Evolutionary conservation across 225 moss, liverwort and hornwort genomes (phyloP), one percentile per base, ranked within the genome.

Genomic region (Polytrichum formosum): DNA sequence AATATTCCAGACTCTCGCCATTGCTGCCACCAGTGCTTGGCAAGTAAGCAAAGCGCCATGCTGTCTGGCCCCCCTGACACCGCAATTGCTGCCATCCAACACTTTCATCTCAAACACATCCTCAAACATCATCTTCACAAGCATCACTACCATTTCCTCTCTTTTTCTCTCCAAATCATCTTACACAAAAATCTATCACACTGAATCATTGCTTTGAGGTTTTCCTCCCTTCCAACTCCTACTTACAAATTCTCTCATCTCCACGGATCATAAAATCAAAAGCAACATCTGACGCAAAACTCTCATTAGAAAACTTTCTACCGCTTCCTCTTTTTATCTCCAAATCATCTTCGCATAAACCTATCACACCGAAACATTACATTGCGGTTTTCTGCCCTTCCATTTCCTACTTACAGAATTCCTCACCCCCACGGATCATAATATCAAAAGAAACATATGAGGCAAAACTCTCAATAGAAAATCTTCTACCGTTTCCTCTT

Each of bases 11-110:
- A 72, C 53, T 81, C 78, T 2, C 75, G 78, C 67, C 59, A 74
- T 2, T 72, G 78, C 53, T 80, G 72, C 74, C 81, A 81, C 98
- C 98, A 98, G 58, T 77, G 82, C 70, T 72, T 87, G 8, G 84
- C 87, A 73, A 98, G 73, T 29, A 91, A 26, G 66, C 98, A 98
- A 6, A 98, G 85, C 53, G 94, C 91, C 87, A 98, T 94, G 84
- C 98, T 98, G 81, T 98, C 98, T 55, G 91, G 92, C 55, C 98
- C 92, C 67, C 98, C 98, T 18, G 94, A 98, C 64, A 98, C 94
- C 55, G 98, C 92, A 77, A 98, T 90, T 30, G 84, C 94, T 98
- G 90, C 90, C 81, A 55, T 54, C 61, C 71, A 69, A 61, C 28
- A 6, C 18, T 73, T 71, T 53, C 19, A 65, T 72, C 72, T 54